Conservation (phyloP, 2,329 filamentous ascomycete species). For the Colletotrichum sp. region DNA sequence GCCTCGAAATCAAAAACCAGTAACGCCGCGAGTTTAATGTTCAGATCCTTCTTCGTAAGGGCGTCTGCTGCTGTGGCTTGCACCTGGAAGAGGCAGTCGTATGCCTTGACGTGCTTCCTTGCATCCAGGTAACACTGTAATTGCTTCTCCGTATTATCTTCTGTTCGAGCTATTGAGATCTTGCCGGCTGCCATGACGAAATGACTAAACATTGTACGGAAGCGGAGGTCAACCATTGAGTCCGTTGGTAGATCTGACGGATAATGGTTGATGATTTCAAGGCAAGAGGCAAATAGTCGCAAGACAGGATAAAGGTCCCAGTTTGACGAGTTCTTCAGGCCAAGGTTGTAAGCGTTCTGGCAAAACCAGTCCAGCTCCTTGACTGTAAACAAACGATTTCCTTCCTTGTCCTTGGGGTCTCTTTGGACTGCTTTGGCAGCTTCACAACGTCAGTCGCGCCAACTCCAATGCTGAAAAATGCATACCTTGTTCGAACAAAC, state of each 20-base stretch:
- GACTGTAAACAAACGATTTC: conserved; percentile 58
- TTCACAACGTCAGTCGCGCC: conserved; percentile 23
- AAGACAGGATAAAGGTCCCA: conserved; percentile 61
- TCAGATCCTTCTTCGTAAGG: conserved; percentile 55
- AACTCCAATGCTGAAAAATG: neutral
- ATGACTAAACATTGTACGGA: conserved; percentile 72
- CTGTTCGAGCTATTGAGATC: conserved; percentile 55
- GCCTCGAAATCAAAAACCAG: conserved; percentile 83
- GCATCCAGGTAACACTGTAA: conserved; percentile 66
- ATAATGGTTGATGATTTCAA: conserved; percentile 56
- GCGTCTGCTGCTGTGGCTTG: conserved; percentile 44
- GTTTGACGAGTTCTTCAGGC: conserved; percentile 61
- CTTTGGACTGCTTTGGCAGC: conserved; percentile 47
- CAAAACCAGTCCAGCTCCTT: conserved; percentile 84
- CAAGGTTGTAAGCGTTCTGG: conserved; percentile 80
- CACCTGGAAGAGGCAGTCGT: conserved; percentile 52
- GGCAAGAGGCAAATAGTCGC: conserved; percentile 60
- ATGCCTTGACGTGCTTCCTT: conserved; percentile 65
- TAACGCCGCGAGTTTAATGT: conserved; percentile 68
- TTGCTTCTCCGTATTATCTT: conserved; percentile 54
- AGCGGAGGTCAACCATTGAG: conserved; percentile 50
- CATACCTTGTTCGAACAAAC: conserved; percentile 49
- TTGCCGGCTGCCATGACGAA: conserved; percentile 66
- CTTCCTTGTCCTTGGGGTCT: conserved; percentile 41
- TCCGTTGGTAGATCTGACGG: conserved; percentile 48